Conservation (phyloP, 2,329 filamentous ascomycete species). For the Penicillium psychrosexuale region DNA sequence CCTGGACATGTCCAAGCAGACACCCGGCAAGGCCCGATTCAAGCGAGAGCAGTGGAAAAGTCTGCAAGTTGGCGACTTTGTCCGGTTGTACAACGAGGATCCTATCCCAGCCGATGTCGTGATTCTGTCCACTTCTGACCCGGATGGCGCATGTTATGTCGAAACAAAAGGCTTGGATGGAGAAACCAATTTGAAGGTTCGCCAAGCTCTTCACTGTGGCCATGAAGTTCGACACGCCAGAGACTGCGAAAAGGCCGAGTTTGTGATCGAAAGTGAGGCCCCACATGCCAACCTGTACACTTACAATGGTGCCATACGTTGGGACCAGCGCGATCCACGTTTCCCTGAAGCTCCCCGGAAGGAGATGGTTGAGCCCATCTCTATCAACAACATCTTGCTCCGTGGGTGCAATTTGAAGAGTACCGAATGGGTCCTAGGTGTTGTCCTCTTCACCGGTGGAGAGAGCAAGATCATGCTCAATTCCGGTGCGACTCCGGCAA, state of each 20-base stretch:
- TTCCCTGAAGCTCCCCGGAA: constrained; percentile 61
- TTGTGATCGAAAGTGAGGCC: constrained; percentile 82
- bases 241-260: constrained; percentile 87
- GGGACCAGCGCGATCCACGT: constrained; percentile 69
- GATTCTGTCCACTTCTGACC: constrained; percentile 86
- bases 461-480: constrained; percentile 99
- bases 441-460: constrained; percentile 90
- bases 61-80: constrained; percentile 90
- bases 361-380: constrained; percentile 87
- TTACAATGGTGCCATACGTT: constrained; percentile 85
- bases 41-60: constrained; percentile 95
- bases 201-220: constrained; percentile 83
- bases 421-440: constrained; percentile 90
- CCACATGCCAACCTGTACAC: constrained; percentile 94
- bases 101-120: constrained; percentile 92
- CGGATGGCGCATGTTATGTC: constrained; percentile 92
- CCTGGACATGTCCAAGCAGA: constrained; percentile 66
- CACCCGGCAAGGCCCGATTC: constrained; percentile 73
- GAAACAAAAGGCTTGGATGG: constrained; percentile 98
- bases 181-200: constrained; percentile 95
- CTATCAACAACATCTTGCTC: constrained; percentile 91
- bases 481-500: constrained; percentile 89
- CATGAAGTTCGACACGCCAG: constrained; percentile 79
- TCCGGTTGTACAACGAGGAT: constrained; percentile 94
- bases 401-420: constrained; percentile 92